A percentile compares a stretch with the other conserved stretches of the same genome.
These are phyloP conservation scores for Macadamia integrifolia DNA, from an alignment of 164 flowering plant genomes.

Conservation along the genomic window DNA sequence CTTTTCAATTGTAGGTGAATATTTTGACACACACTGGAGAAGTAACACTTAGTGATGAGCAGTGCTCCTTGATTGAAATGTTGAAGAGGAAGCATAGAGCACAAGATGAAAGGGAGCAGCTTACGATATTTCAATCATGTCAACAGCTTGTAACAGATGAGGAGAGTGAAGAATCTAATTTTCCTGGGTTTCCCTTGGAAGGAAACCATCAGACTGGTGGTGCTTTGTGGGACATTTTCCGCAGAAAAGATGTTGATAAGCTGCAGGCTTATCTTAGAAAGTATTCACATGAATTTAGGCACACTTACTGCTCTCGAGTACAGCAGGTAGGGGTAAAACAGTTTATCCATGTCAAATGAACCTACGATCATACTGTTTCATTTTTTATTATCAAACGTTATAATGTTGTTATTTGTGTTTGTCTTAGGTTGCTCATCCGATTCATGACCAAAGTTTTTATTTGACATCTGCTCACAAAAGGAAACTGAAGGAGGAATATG, in stretches of 20 bases:
- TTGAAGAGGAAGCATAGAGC: no score
- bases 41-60: no score
- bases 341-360: neutral
- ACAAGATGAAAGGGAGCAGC: no score
- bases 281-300: constrained; percentile 22
- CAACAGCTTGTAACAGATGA: neutral
- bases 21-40: no score
- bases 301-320: constrained; percentile 16
- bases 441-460: constrained; percentile 48
- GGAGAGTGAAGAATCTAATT: neutral
- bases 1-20: no score
- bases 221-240: constrained; percentile 80
- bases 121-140: no score
- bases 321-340: constrained; percentile 17
- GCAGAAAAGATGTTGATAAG: constrained; percentile 54
- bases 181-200: neutral
- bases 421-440: constrained; percentile 44
- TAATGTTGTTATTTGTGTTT: neutral
- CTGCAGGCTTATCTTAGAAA: constrained; percentile 26
- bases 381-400: neutral
- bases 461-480: constrained; percentile 35
- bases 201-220: constrained; percentile 33
- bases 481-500: constrained; percentile 46
- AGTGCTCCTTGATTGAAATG: no score
- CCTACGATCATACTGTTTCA: neutral